Evolutionary conservation across 2,329 filamentous ascomycete genomes (phyloP).

Genomic region (Cytospora paraplurivora): DNA sequence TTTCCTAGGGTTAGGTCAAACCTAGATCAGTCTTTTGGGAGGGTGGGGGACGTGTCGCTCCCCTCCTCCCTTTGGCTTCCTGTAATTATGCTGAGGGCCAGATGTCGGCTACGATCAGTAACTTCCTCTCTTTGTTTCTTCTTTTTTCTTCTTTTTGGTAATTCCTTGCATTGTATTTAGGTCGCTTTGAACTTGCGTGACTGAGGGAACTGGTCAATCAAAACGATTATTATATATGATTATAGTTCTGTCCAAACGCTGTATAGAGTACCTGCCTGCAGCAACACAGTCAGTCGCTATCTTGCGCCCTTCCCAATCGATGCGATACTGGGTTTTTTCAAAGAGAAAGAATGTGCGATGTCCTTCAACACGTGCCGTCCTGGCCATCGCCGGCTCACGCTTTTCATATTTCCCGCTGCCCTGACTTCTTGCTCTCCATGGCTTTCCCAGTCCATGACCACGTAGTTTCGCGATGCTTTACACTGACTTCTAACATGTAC

Average conservation of each 20-base stretch:
- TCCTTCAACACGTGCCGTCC: neutral
- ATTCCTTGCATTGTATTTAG: neutral
- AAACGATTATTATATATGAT: neutral
- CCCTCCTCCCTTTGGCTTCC: too few species aligned
- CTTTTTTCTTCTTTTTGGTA: neutral
- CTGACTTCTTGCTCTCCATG: neutral
- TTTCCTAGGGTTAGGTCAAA: neutral
- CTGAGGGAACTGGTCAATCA: neutral
- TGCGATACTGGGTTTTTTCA: too few species aligned
- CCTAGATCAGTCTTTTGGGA: neutral
- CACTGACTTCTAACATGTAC: neutral
- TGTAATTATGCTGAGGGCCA: too few species aligned
- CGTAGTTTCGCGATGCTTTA: too few species aligned
- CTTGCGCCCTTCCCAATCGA: neutral
- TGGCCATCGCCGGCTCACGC: neutral
- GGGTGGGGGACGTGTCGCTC: too few species aligned
- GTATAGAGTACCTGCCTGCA: neutral
- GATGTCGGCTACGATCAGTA: too few species aligned
- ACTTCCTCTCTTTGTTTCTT: neutral
- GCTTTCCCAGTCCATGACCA: neutral
- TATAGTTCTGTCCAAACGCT: neutral
- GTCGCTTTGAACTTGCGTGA: neutral
- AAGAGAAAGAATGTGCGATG: too few species aligned
- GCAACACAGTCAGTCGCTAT: neutral
- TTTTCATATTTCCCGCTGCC: neutral